phyloP scores from a whole-genome alignment of 768 basidiomycete species.

The Boletus barrowsii region DNA sequence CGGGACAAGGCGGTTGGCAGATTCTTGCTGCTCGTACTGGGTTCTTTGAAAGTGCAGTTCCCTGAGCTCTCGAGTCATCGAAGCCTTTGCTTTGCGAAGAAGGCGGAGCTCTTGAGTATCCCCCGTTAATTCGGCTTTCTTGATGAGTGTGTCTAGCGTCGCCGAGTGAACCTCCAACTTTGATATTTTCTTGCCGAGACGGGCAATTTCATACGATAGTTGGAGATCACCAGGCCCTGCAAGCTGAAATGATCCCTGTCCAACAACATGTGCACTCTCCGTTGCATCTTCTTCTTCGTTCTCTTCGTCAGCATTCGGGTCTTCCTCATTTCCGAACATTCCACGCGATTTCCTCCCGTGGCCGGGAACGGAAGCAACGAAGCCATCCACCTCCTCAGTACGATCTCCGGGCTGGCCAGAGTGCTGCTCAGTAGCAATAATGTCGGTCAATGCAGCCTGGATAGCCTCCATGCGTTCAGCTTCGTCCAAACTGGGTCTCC shows the following conservation, averaged over 20 bases:
- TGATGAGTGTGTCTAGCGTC: conserved; percentile 84
- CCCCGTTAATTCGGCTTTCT: conserved; percentile 92
- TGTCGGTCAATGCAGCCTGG: conserved; percentile 92
- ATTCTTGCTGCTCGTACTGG: conserved; percentile 93
- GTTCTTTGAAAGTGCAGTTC: conserved; percentile 85
- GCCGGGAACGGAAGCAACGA: conserved; percentile 4
- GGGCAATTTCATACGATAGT: conserved; percentile 79
- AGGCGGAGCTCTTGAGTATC: conserved; percentile 83
- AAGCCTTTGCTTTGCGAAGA: conserved; percentile 75
- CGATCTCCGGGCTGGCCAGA: conserved; percentile 22
- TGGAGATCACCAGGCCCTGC: conserved; percentile 90
- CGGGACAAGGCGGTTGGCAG: conserved; percentile 82
- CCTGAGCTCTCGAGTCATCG: conserved; percentile 78
- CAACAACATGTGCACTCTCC: conserved; percentile 27
- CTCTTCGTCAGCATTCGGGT: conserved; percentile 41
- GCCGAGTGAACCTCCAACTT: conserved; percentile 78
- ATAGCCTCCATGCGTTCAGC: conserved; percentile 92
- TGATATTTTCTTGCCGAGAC: conserved; percentile 70
- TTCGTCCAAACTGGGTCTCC: conserved; percentile 51
- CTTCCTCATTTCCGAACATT: conserved; percentile 38
- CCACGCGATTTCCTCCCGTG: conserved; percentile 24
- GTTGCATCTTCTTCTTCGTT: conserved; percentile 40
- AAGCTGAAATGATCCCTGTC: conserved; percentile 59
- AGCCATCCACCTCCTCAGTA: conserved; percentile 7
- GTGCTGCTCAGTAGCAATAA: conserved; percentile 81